Percentiles rank a stretch among this genome's conserved stretches.
These are phyloP conservation scores for Tagetes erecta DNA, from an alignment of 129 eudicot genomes.

Conservation along the genomic window DNA sequence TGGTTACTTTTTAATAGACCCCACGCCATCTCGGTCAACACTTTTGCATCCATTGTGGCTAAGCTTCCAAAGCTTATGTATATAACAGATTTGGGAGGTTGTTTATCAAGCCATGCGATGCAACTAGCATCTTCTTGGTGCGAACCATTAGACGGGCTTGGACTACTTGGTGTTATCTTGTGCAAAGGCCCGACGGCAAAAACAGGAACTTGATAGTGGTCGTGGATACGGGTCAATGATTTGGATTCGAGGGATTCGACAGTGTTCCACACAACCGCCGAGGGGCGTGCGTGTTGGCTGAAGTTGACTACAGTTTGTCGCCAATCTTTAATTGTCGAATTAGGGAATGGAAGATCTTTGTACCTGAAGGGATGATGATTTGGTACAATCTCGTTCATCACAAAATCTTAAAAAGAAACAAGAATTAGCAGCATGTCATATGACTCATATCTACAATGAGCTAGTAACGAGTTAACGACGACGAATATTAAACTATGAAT, in stretches of 20 bases:
- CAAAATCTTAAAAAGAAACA: slow-evolving; percentile 38
- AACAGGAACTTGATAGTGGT: slow-evolving; percentile 36
- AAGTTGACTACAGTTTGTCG: background rate
- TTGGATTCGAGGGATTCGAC: slow-evolving; percentile 37
- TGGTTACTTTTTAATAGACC: slow-evolving; percentile 49
- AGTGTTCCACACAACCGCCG: slow-evolving; percentile 59
- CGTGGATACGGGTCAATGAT: slow-evolving; percentile 32
- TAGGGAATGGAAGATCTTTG: slow-evolving; percentile 48
- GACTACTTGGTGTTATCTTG: slow-evolving; percentile 34
- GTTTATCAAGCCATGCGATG: slow-evolving; percentile 58
- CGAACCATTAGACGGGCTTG: slow-evolving; percentile 26
- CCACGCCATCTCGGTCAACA: slow-evolving; percentile 50
- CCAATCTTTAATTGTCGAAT: slow-evolving; percentile 20
- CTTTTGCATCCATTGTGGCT: slow-evolving; percentile 33
- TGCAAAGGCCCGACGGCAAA: slow-evolving; percentile 59
- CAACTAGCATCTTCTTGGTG: slow-evolving; percentile 39
- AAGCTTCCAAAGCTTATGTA: slow-evolving; percentile 65
- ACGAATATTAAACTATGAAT: too few relatives aligned
- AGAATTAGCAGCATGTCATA: slow-evolving; percentile 1
- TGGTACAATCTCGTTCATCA: slow-evolving; percentile 47
- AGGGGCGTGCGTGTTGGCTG: slow-evolving; percentile 24
- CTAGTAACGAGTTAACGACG: background rate
- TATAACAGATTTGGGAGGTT: slow-evolving; percentile 45
- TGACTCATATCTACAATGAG: background rate
- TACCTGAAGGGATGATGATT: slow-evolving; percentile 42